A percentile compares a stretch with the other conserved stretches of the same genome.
These are phyloP conservation scores for Salvia sclarea DNA, from an alignment of 305 asterid genomes.

Conservation along the genomic window DNA sequence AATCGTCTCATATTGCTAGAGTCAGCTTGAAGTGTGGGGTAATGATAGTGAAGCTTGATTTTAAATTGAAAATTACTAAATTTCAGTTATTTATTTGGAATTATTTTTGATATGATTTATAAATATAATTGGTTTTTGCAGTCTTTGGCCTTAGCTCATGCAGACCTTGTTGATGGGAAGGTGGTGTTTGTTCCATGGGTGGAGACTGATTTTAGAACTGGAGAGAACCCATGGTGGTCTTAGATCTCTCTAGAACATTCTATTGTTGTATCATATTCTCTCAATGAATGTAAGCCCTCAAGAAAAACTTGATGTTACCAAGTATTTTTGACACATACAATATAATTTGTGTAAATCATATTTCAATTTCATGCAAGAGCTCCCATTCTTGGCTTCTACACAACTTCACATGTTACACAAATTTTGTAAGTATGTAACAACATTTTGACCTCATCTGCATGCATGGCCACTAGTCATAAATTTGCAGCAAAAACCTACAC, in stretches of 20 bases:
- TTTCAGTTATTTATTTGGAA: neutral
- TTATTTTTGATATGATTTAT: neutral
- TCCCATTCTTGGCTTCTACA: neutral
- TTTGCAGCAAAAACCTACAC: neutral
- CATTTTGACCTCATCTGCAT: neutral
- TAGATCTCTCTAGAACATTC: slow-evolving; percentile 29
- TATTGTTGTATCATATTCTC: slow-evolving; percentile 1
- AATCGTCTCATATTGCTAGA: too few species aligned
- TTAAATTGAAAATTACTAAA: too few species aligned
- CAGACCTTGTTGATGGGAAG: slow-evolving; percentile 84
- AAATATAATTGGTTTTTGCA: slow-evolving; percentile 25
- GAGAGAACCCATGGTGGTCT: slow-evolving; percentile 68
- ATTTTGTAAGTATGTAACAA: neutral
- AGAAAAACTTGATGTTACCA: slow-evolving; percentile 25
- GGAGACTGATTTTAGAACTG: slow-evolving; percentile 96
- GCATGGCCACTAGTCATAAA: neutral
- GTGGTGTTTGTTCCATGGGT: slow-evolving; percentile 89
- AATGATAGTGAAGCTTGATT: too few species aligned
- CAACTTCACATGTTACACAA: neutral
- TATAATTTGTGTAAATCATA: slow-evolving; percentile 3
- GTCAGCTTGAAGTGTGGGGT: too few species aligned
- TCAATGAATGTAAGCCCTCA: slow-evolving; percentile 19
- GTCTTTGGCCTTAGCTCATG: slow-evolving; percentile 87
- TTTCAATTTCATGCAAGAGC: neutral
- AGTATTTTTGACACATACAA: neutral